Evolutionary conservation across 768 basidiomycete genomes (phyloP).

Genomic region (Mycena alexandri): DNA sequence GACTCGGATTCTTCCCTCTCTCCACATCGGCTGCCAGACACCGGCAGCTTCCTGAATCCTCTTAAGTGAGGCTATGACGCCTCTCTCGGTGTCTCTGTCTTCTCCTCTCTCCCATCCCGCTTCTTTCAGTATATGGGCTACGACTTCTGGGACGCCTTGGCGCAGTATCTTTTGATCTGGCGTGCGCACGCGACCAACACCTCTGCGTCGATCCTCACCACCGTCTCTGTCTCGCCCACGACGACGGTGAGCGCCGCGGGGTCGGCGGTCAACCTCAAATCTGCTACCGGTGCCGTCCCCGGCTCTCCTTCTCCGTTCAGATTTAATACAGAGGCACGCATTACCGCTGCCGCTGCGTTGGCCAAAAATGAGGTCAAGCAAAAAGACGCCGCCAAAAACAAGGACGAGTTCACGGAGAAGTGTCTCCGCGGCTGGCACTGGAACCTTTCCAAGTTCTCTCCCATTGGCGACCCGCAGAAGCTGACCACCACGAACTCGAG

Average conservation of each 20-base stretch:
- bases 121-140: not conserved
- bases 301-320: no score
- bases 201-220: no score
- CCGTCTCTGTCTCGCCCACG: no score
- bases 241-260: no score
- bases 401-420: constrained; percentile 1
- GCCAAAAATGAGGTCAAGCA: constrained; percentile 7
- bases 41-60: constrained; percentile 1
- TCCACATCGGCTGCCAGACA: not conserved
- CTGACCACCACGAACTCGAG: not conserved
- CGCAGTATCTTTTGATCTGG: not conserved
- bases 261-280: no score
- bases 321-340: no score
- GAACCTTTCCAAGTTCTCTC: constrained; percentile 1
- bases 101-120: not conserved
- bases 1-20: not conserved
- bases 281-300: no score
- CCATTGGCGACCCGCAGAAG: not conserved
- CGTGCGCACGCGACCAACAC: constrained; percentile 6
- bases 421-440: not conserved
- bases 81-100: not conserved
- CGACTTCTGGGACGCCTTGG: not conserved
- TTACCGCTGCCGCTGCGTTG: no score
- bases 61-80: not conserved
- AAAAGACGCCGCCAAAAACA: constrained; percentile 1